These are phyloP conservation scores for Corylus americana DNA, from an alignment of 306 rosid genomes.

Conservation along the genomic window DNA sequence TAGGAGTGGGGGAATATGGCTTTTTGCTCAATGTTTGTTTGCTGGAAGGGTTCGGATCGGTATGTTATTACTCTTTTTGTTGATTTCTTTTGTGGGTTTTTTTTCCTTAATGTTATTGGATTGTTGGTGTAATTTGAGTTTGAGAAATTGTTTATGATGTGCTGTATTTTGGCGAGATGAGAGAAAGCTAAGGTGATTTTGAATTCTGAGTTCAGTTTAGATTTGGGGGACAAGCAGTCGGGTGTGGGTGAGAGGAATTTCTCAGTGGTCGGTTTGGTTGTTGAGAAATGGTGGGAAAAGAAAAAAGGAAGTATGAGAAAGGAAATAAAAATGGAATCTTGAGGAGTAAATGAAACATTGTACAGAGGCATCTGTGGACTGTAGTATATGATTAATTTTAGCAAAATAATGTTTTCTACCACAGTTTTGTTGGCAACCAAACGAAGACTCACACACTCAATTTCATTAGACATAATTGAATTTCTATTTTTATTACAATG, in stretches of 20 bases:
- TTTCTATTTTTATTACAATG: background rate
- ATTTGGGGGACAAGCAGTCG: conserved; percentile 18
- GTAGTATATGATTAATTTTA: background rate
- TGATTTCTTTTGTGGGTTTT: conserved; percentile 3
- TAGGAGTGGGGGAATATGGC: conserved; percentile 53
- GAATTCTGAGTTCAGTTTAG: conserved; percentile 41
- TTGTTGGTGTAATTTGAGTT: conserved; percentile 11
- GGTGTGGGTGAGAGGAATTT: conserved; percentile 12
- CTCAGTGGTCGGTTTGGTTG: conserved; percentile 9
- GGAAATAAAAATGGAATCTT: background rate
- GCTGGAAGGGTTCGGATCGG: conserved; percentile 77
- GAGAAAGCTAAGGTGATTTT: conserved; percentile 16
- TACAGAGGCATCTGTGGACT: background rate
- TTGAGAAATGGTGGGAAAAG: background rate
- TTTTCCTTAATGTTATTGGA: conserved; percentile 4
- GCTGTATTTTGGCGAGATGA: conserved; percentile 12
- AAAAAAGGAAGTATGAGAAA: background rate
- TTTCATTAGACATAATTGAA: background rate
- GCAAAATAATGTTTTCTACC: background rate
- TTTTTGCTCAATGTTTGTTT: conserved; percentile 56
- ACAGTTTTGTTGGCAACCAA: conserved; percentile 19
- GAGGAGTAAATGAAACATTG: conserved; percentile 11
- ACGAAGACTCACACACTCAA: background rate
- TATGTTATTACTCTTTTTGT: conserved; percentile 36
- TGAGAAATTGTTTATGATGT: background rate